Percentiles rank a stretch among this genome's conserved stretches.
Evolutionary conservation across 2,329 filamentous ascomycete species (phyloP).

Genomic region (Fusarium sp.): DNA sequence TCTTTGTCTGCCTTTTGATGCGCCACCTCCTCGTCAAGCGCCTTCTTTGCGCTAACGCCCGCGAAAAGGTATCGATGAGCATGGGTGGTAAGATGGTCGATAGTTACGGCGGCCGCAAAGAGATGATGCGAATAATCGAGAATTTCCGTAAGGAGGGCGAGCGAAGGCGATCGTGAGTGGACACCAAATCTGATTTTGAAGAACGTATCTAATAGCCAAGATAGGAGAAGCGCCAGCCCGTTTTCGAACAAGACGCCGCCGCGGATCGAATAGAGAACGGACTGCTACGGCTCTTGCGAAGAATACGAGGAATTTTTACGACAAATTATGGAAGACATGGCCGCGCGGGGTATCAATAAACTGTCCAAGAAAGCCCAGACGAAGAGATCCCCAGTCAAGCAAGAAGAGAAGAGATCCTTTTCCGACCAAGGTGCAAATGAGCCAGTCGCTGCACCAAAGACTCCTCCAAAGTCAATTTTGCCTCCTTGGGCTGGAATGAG

Average conservation of each 20-base stretch:
- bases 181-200: neutral
- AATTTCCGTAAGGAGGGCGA: slow-evolving; percentile 88
- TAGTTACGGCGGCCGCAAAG: slow-evolving; percentile 81
- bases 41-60: slow-evolving; percentile 80
- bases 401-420: neutral
- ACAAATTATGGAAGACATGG: slow-evolving; percentile 12
- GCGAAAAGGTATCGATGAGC: slow-evolving; percentile 93
- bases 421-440: neutral
- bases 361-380: neutral
- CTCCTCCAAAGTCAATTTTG: neutral
- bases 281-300: slow-evolving; percentile 48
- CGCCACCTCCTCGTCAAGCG: slow-evolving; percentile 89
- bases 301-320: slow-evolving; percentile 45
- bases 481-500: slow-evolving; percentile 31
- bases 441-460: neutral
- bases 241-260: slow-evolving; percentile 55
- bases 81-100: slow-evolving; percentile 88
- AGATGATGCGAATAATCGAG: slow-evolving; percentile 92
- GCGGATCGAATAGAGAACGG: slow-evolving; percentile 56
- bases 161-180: slow-evolving; percentile 79
- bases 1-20: slow-evolving; percentile 97
- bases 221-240: slow-evolving; percentile 54
- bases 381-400: neutral
- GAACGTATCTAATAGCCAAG: slow-evolving; percentile 35
- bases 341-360: neutral